These are phyloP conservation scores for Lactarius indigo DNA, from an alignment of 768 basidiomycete species.

Conservation along the genomic window DNA sequence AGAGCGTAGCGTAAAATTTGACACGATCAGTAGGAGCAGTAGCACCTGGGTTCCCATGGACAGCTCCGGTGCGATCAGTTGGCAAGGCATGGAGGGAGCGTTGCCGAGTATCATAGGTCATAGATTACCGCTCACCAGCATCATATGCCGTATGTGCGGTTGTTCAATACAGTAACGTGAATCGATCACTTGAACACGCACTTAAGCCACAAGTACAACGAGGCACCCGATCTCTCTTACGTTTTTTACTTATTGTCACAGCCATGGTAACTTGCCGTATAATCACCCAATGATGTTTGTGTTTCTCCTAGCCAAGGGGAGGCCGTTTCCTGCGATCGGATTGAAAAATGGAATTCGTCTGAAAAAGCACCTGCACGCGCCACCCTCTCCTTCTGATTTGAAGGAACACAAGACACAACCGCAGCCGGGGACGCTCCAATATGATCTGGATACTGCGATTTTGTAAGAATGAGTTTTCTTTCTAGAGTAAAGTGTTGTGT, in stretches of 20 bases:
- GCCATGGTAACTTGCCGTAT: slow-evolving; percentile 14
- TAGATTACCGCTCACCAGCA: too few species aligned
- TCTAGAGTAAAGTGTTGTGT: slow-evolving; percentile 93
- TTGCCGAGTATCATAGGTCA: slow-evolving; percentile 5
- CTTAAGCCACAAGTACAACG: slow-evolving; percentile 91
- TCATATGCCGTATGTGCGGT: neutral
- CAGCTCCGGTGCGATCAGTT: slow-evolving; percentile 67
- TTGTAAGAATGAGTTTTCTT: slow-evolving; percentile 19
- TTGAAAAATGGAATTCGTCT: slow-evolving; percentile 97
- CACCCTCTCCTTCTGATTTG: slow-evolving; percentile 30
- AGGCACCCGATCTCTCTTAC: slow-evolving; percentile 64
- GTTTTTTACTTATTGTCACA: slow-evolving; percentile 5
- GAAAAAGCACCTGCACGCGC: slow-evolving; percentile 88
- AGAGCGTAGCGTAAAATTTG: slow-evolving; percentile 63
- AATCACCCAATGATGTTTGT: slow-evolving; percentile 88
- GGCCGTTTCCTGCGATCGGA: slow-evolving; percentile 95
- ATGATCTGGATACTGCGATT: slow-evolving; percentile 58
- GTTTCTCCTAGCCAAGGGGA: slow-evolving; percentile 97
- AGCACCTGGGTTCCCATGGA: slow-evolving; percentile 68
- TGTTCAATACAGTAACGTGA: slow-evolving; percentile 20
- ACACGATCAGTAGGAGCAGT: slow-evolving; percentile 51
- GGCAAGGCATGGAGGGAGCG: slow-evolving; percentile 26
- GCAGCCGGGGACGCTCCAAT: slow-evolving; percentile 89
- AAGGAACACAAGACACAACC: slow-evolving; percentile 64
- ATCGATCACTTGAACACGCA: slow-evolving; percentile 42